Base-by-base conservation (phyloP, 2,329 filamentous ascomycete species). In the Calycina herbarum region DNA sequence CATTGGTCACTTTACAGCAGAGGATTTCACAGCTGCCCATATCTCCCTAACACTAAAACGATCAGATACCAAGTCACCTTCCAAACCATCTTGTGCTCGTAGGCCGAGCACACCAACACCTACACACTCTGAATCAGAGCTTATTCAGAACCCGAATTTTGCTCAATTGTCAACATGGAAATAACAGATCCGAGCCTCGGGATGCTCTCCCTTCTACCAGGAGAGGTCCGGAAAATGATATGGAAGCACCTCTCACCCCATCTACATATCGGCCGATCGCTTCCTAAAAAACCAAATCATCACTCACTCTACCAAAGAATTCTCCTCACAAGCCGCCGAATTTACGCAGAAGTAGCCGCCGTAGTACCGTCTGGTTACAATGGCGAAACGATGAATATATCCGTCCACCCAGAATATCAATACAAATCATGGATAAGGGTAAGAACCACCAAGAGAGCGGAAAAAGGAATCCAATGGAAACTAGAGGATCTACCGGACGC, bases 111-210 rank as follows among this genome's bases (percentile, higher is more conserved):
- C 38, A 42, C 38, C 38, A 42, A 13, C 38, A 42, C 10, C 11
- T 42, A 13, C 38, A 42, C 11, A 42, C 38, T 42, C 17, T 42
- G 38, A 42, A 42, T 2, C 38, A 13, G 11, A 42, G 38, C 38
- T 17, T 4, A 15, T 42, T 5, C 7, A 42, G 13, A 42, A 15
- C 51, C 51, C 17, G 13, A 5, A 5, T 31, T 5, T 31, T 31
- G 29, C 29, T 54, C 54, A 60, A 60, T 60, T 60, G 59, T n/a
- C 65, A 67, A 67, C 59, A 67, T 67, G 65, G 59, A 67, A 63
- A 64, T 63, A 63, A 63, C 29, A 57, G 40, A 65, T 57, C 62
- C 63, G 35, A 63, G 59, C 60, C 65, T 67, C 59, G 59, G 65
- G 57, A 65, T 60, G 59, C 63, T 67, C 54, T 67, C 63, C 54